Evolutionary conservation across 2,329 filamentous ascomycete species (phyloP).

Genomic region (Verticillium dahliae): DNA sequence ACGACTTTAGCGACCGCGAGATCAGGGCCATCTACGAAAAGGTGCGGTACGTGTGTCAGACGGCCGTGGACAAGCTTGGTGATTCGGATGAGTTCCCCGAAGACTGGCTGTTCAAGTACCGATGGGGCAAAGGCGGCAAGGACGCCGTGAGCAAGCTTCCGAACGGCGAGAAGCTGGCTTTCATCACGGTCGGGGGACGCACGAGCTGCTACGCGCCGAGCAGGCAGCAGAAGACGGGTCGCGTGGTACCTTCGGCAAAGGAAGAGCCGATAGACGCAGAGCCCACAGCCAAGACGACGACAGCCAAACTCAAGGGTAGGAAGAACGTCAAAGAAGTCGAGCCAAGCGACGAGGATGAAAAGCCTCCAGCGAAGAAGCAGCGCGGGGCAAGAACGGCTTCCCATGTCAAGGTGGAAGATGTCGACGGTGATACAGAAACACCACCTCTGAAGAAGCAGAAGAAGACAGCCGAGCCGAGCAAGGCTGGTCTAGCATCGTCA

Average conservation of each 20-base stretch:
- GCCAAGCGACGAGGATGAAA: conserved; percentile 18
- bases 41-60: conserved; percentile 73
- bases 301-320: conserved; percentile 12
- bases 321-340: conserved; percentile 17
- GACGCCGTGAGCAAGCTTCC: conserved; percentile 66
- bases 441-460: conserved; percentile 9
- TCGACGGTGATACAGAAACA: conserved; percentile 19
- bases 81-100: conserved; percentile 81
- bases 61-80: conserved; percentile 69
- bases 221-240: conserved; percentile 72
- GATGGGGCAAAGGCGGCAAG: conserved; percentile 86
- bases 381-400: conserved; percentile 13
- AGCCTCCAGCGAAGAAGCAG: conserved; percentile 18
- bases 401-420: conserved; percentile 12
- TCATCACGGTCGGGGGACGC: conserved; percentile 82
- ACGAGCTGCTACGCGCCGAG: conserved; percentile 85
- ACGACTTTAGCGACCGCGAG: conserved; percentile 69
- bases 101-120: conserved; percentile 81
- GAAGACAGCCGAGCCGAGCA: conserved; percentile 15
- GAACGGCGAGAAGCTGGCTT: conserved; percentile 77
- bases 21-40: conserved; percentile 65
- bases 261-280: conserved; percentile 29
- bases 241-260: conserved; percentile 33
- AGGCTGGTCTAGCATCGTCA: conserved; percentile 4
- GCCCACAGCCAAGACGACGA: conserved; percentile 16